Percentiles rank a stretch among this genome's conserved stretches.
Evolutionary conservation across 1,284 basidiomycete species (phyloP).

Genomic region (Austroboletus novae-zelandiae): DNA sequence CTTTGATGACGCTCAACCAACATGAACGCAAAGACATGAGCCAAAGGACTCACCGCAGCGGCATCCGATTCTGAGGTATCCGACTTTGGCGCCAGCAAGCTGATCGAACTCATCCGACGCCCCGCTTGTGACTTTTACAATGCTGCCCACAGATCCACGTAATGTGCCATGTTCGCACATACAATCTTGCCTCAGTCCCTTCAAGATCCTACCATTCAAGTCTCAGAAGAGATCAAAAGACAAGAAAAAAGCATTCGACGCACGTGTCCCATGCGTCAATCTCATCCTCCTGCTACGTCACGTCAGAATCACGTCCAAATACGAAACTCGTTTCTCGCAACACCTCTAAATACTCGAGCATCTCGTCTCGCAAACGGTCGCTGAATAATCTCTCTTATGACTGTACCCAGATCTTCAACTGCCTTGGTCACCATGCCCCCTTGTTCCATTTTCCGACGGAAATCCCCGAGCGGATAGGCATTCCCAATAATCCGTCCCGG

Average conservation of each 20-base stretch:
- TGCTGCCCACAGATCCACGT: conserved; percentile 62
- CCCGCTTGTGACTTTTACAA: conserved; percentile 54
- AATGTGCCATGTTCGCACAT: conserved; percentile 50
- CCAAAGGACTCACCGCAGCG: conserved; percentile 38
- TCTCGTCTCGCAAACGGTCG: conserved; percentile 71
- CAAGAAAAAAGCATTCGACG: conserved; percentile 22
- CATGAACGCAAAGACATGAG: not conserved
- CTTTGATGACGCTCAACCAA: conserved; percentile 2
- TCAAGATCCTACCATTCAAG: conserved; percentile 49
- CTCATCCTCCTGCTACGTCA: conserved; percentile 60
- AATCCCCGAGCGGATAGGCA: conserved; percentile 73
- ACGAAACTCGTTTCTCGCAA: conserved; percentile 48
- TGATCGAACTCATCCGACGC: conserved; percentile 58
- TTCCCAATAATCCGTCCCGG: conserved; percentile 70
- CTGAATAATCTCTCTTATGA: conserved; percentile 68
- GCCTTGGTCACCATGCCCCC: conserved; percentile 83
- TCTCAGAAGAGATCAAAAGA: not conserved
- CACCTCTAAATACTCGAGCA: conserved; percentile 67
- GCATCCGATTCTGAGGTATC: conserved; percentile 49
- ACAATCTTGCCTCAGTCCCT: conserved; percentile 55
- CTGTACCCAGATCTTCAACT: conserved; percentile 70
- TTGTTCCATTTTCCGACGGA: conserved; percentile 61
- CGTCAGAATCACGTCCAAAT: not conserved
- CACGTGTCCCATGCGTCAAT: conserved; percentile 76
- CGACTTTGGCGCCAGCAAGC: conserved; percentile 54